Evolutionary conservation across 2,329 filamentous ascomycete genomes (phyloP).

Genomic region (Drechslerella dactyloides): DNA sequence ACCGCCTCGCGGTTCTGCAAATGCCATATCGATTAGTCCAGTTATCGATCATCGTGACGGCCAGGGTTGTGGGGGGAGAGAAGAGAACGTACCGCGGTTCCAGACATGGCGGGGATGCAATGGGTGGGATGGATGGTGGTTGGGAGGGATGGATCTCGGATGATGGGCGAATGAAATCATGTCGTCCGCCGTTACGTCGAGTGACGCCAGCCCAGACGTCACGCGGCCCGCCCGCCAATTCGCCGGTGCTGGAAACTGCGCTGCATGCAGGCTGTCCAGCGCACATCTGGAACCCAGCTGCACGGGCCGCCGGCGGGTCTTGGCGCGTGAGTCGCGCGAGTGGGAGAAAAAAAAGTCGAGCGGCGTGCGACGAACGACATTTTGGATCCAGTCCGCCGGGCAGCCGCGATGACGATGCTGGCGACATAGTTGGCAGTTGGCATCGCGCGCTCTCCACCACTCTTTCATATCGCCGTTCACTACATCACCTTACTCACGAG

Average conservation of each 20-base stretch:
- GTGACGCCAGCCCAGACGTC: no score
- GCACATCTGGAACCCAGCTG: constrained; percentile 20
- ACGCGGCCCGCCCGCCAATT: background rate
- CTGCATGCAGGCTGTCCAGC: background rate
- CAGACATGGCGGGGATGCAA: constrained; percentile 34
- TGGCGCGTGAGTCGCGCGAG: constrained; percentile 22
- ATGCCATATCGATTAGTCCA: constrained; percentile 4
- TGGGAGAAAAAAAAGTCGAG: constrained; percentile 34
- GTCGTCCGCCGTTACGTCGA: background rate
- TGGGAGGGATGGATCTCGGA: constrained; percentile 18
- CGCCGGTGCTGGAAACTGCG: constrained; percentile 28
- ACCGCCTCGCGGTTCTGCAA: constrained; percentile 88
- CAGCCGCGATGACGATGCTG: constrained; percentile 18
- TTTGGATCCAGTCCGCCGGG: constrained; percentile 14
- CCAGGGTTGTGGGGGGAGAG: background rate
- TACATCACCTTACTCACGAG: background rate
- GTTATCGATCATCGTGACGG: background rate
- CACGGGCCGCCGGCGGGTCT: background rate
- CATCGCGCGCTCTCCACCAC: constrained; percentile 36
- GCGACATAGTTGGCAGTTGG: constrained; percentile 25
- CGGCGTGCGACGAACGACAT: constrained; percentile 10
- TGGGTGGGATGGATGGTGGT: constrained; percentile 15
- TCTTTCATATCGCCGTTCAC: constrained; percentile 1
- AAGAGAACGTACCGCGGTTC: constrained; percentile 33
- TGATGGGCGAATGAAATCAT: background rate